A percentile compares a stretch with the other conserved stretches of the same genome.
phyloP scores from a whole-genome alignment of 306 rosid species.

The Medicago ruthenica region DNA sequence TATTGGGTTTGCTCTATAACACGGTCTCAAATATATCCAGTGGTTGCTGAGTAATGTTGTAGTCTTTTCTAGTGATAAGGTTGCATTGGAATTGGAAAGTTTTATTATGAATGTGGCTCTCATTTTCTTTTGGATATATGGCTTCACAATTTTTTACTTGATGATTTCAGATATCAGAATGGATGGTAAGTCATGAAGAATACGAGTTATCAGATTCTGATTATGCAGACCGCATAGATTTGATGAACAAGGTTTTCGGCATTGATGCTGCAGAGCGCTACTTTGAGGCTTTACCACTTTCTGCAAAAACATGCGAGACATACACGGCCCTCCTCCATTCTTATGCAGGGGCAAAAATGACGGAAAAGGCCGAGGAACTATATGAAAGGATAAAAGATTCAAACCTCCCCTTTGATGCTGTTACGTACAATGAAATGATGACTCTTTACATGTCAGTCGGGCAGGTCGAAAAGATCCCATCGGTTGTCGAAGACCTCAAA shows the following conservation, averaged over 20 bases:
- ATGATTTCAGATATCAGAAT: slow-evolving; percentile 81
- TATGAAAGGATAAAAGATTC: slow-evolving; percentile 66
- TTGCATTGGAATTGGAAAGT: slow-evolving; percentile 27
- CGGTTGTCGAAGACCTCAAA: slow-evolving; percentile 75
- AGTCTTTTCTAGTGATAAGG: slow-evolving; percentile 6
- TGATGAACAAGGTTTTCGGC: slow-evolving; percentile 94
- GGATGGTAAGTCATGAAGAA: slow-evolving; percentile 77
- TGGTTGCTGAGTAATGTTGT: background rate
- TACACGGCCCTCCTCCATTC: slow-evolving; percentile 93
- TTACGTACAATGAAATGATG: slow-evolving; percentile 94
- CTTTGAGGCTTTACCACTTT: slow-evolving; percentile 74
- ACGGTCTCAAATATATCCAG: background rate
- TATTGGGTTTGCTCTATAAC: slow-evolving; percentile 5
- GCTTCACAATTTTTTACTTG: slow-evolving; percentile 36
- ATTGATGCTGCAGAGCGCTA: slow-evolving; percentile 89
- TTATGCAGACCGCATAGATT: slow-evolving; percentile 79
- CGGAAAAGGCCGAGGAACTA: slow-evolving; percentile 83
- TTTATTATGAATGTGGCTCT: background rate
- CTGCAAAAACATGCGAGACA: slow-evolving; percentile 74
- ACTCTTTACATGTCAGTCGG: slow-evolving; percentile 90
- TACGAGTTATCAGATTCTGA: slow-evolving; percentile 73
- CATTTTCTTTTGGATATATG: slow-evolving; percentile 26
- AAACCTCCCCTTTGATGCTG: slow-evolving; percentile 59
- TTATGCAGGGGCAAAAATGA: slow-evolving; percentile 75
- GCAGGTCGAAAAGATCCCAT: slow-evolving; percentile 76